Evolutionary conservation across 2,329 filamentous ascomycete species (phyloP).

Genomic region (Bipolaris bicolor): DNA sequence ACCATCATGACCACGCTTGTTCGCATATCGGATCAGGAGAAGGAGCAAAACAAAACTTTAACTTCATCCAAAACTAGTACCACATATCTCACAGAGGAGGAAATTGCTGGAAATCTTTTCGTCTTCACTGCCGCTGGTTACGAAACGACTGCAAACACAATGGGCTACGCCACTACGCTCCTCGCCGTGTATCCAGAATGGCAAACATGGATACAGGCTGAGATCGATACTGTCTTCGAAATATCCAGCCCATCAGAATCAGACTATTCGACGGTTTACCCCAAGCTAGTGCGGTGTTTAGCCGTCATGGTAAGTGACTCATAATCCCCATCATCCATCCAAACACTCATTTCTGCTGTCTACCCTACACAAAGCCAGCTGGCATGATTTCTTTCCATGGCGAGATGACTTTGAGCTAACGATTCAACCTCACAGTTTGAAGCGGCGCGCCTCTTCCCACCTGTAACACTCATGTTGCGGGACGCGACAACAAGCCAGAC

Average conservation of each 20-base stretch:
- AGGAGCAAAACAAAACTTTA: not conserved
- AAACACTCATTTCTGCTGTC: too few relatives aligned
- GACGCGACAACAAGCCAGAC: not conserved
- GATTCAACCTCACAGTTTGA: constrained; percentile 34
- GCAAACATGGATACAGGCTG: constrained; percentile 59
- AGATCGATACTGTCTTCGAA: constrained; percentile 49
- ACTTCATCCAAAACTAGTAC: not conserved
- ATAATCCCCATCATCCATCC: not conserved
- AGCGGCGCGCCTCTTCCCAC: constrained; percentile 21
- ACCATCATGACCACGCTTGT: constrained; percentile 10
- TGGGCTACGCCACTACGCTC: constrained; percentile 55
- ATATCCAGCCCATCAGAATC: not conserved
- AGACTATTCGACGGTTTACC: constrained; percentile 4
- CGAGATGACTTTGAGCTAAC: not conserved
- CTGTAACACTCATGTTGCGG: constrained; percentile 15
- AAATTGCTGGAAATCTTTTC: constrained; percentile 31
- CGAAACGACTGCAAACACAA: constrained; percentile 52
- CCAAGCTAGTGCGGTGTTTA: constrained; percentile 2
- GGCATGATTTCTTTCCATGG: too few relatives aligned
- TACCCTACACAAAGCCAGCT: too few relatives aligned
- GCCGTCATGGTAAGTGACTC: constrained; percentile 5
- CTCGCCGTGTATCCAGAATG: constrained; percentile 55
- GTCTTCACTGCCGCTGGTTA: constrained; percentile 29
- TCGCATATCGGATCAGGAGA: constrained; percentile 2
- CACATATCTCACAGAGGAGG: constrained; percentile 14